Evolutionary conservation across 2,329 filamentous ascomycete genomes (phyloP).

Genomic region (Hypoxylon sp.): DNA sequence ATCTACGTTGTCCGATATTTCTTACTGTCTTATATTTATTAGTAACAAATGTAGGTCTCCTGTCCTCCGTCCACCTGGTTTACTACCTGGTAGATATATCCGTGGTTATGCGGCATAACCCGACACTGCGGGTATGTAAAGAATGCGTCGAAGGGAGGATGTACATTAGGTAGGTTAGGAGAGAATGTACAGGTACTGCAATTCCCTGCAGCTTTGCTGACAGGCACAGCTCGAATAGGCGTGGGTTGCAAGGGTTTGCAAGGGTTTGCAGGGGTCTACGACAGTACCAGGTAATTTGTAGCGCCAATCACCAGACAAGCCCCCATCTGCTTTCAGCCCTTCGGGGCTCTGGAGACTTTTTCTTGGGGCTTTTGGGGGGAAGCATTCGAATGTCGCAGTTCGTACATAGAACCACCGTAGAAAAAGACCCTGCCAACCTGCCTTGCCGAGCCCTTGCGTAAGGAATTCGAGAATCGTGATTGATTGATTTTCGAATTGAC

Average conservation of each 20-base stretch:
- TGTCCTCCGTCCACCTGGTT: not conserved
- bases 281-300: slow-evolving; percentile 26
- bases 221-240: slow-evolving; percentile 27
- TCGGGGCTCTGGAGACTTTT: slow-evolving; percentile 24
- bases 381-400: slow-evolving; percentile 18
- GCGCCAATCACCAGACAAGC: slow-evolving; percentile 33
- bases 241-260: slow-evolving; percentile 12
- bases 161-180: too few relatives aligned
- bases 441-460: slow-evolving; percentile 27
- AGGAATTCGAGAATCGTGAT: slow-evolving; percentile 33
- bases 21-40: not conserved
- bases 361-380: not conserved
- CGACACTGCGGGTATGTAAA: slow-evolving; percentile 19
- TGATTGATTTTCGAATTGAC: slow-evolving; percentile 28
- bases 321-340: slow-evolving; percentile 33
- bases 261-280: slow-evolving; percentile 22
- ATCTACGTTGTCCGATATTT: slow-evolving; percentile 12
- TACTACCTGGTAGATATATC: not conserved
- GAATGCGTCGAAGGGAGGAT: slow-evolving; percentile 6
- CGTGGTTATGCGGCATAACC: slow-evolving; percentile 24
- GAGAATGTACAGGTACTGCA: slow-evolving; percentile 18
- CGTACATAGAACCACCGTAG: slow-evolving; percentile 16
- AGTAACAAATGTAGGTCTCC: not conserved
- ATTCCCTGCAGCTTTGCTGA: slow-evolving; percentile 22
- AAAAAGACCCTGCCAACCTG: slow-evolving; percentile 20